Base-by-base conservation (phyloP, 352 stramenopile species). In the Hyphochytrium catenoides region DNA sequence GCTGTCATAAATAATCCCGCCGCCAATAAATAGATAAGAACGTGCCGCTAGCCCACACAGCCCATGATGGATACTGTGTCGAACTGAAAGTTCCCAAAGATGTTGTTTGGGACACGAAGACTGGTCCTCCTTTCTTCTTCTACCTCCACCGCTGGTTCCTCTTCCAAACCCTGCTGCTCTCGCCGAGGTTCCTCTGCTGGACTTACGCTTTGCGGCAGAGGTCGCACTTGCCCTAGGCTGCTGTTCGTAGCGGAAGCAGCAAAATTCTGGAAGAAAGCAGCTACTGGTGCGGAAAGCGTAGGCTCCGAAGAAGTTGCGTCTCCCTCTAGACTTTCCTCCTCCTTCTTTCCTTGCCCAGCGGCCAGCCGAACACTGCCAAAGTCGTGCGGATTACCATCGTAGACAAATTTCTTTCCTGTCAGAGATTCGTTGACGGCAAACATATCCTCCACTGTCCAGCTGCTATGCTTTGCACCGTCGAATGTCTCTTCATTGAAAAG, bases 321-420 rank as follows among this genome's bases (percentile, higher is more conserved):
- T 48, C 56, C 12, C 36, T 4, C 26, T 26, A 14, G 7, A 51
- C 35, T 67, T 52, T 35, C 57, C 22, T 62, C 55, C 40, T 67
- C 56, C 24, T 53, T 52, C 33, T 56, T 66, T 28, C 17, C 51
- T 52, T 15, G 57, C 55, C 25, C 41, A 41, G 26, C 56, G 52
- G 23, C 56, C 52, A 21, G 40, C 44, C 26, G 70, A 14, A 50
- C 54, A 44, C 77, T 87, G 4, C 73, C 75, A 45, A 95, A 95
- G 33, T 90, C 59, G 46, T 95, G 79, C 20, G 83, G 79, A 49
- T 95, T 95, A 16, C 83, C 83, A 56, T 92, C 74, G 43, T 95
- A 95, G 22, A 76, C 68, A 21, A 93, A 86, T 45, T 91, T 91
- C 16, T 73, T 54, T 9, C 81, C 81, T 14, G 75, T 76, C 22